phyloP scores from a whole-genome alignment of 495 filamentous ascomycete genomes.

The Entonaema liquescens region DNA sequence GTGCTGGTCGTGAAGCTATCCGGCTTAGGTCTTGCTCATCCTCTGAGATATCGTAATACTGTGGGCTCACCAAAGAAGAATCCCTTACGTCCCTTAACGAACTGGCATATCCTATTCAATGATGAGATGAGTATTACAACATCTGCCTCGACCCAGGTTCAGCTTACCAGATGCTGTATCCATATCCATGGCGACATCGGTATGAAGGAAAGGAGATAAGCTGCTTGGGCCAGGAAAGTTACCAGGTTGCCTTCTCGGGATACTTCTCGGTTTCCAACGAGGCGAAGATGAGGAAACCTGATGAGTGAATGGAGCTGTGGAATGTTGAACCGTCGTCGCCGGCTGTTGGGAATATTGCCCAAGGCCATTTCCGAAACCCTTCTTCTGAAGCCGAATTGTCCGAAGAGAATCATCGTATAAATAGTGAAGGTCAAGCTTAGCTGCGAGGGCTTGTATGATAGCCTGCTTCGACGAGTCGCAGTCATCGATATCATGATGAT shows the following conservation, averaged over 20 bases:
- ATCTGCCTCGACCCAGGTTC: neutral
- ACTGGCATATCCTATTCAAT: slow-evolving; percentile 13
- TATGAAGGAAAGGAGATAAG: neutral
- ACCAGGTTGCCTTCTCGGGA: neutral
- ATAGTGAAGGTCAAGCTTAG: slow-evolving; percentile 27
- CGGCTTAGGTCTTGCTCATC: slow-evolving; percentile 18
- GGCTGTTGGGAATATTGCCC: slow-evolving; percentile 6
- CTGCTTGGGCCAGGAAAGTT: neutral
- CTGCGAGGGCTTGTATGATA: slow-evolving; percentile 21
- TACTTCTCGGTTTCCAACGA: neutral
- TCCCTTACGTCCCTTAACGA: slow-evolving; percentile 1
- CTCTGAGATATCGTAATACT: slow-evolving; percentile 12
- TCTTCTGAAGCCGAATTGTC: slow-evolving; percentile 22
- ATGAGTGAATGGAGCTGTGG: neutral
- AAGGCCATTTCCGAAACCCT: slow-evolving; percentile 1
- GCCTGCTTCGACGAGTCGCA: slow-evolving; percentile 20
- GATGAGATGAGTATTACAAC: slow-evolving; percentile 9
- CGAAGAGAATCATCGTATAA: slow-evolving; percentile 19
- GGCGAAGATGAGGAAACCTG: neutral
- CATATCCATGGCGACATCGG: slow-evolving; percentile 17
- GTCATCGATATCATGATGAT: slow-evolving; percentile 20
- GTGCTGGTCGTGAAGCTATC: neutral
- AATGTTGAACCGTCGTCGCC: neutral
- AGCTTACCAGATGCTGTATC: slow-evolving; percentile 11
- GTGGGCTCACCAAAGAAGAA: neutral